Evolutionary conservation across 805 yeast species (phyloP), one percentile per base, ranked within the genome.

Genomic region (Nakazawaea populi): DNA sequence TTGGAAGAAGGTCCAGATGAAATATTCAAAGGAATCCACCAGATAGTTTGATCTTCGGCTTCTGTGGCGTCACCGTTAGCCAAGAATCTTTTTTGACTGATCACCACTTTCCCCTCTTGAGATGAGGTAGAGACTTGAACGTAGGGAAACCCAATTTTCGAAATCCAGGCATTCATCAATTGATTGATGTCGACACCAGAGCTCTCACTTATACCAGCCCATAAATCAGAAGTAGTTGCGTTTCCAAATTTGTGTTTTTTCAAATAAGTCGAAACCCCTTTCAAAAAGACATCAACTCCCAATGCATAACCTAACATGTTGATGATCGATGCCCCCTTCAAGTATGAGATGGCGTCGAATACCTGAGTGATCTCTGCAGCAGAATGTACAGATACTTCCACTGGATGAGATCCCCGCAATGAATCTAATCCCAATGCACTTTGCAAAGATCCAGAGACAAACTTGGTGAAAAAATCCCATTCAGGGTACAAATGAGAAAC

Each of bases 291-390:
- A 11, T 83, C 89, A 54, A 74, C 80, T 41, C 94, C 91, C 53
- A 89, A 69, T 63, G 79, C 78, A 57, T 77, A 79, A 37, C 91
- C 80, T 52, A 87, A 73, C 96, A 89, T 89, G 61, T 83, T 74
- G 52, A 88, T 81, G 31, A 85, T 73, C 29, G 91, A 83, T 6
- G 90, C 87, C 51, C 96, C 96, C 69, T 88, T 88, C 56, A 82
- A 69, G 66, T 88, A 88, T 4, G 94, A 87, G 51, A 88, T 88
- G 35, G 82, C 82, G 61, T 88, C 96, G 63, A 88, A 88, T 18
- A 87, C 82, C 69, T 88, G 91, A 63, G 85, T 87, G 55, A 88
- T 83, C 58, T 88, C 94, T 55, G 80, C 78, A 4, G 92, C 92
- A 60, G 83, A 80, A 57, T 76, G 69, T n/a, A 89, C 89, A 10